Evolutionary conservation across 108 stramenopile species (phyloP), one percentile per base, ranked within the genome.

Genomic region (Nannochloropsis gaditana): DNA sequence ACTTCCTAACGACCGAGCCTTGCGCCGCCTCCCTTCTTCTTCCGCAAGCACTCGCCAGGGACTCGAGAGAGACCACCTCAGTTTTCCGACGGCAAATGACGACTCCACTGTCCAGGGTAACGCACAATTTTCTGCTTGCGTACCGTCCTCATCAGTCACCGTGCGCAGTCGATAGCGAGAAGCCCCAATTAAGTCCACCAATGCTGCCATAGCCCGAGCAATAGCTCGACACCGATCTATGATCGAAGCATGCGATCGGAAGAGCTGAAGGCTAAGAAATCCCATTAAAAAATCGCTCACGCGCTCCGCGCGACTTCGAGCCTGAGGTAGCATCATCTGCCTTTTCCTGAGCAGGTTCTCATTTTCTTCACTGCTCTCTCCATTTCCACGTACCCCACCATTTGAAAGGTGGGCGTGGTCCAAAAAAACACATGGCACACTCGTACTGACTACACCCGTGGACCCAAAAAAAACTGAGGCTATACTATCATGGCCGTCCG

Each of bases 21-120:
- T 15, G 19, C n/a, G 59, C 59, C 59, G 15, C 59, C 8, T 15
- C 59, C 59, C 59, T n/a, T 73, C 19, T 6, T 73, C 19, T n/a
- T 73, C 59, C n/a, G 59, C 59, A 0, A 73, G 59, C 59, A 2
- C n/a, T 2, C 59, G 4, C 59, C 59, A 73, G 15, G 59, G 59
- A 73, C 59, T 73, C 59, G 59, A n/a, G 19, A 73, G n/a, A n/a
- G 59, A 73, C 59, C 59, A 73, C n/a, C n/a, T 73, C 59, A 73
- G 59, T n/a, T 73, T 6, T 8, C 59, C 59, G 4, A 73, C 59
- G 19, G 8, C n/a, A 73, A 73, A 73, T n/a, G 59, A 73, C 8
- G 59, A 73, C 59, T 31, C 31, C 31, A 73, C 15, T 0, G 59
- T n/a, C n/a, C 19, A 73, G 4, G 59, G n/a, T 73, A 8, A n/a